Conservation (phyloP, 1,284 basidiomycete genomes). For the Puccinia horiana region DNA sequence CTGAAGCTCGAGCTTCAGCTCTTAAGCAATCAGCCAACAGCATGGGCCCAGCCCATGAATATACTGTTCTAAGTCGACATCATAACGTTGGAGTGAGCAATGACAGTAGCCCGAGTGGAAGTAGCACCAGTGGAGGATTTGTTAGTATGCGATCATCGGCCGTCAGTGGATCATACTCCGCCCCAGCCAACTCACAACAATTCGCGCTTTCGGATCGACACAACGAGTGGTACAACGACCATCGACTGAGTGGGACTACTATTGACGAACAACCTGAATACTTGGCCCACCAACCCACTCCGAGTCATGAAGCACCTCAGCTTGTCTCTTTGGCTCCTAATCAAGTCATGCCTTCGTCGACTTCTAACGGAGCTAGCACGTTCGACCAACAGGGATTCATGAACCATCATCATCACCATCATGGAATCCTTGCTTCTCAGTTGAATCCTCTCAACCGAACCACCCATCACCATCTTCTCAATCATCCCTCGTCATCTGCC, state of each 20-base stretch:
- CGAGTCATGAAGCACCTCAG: background rate
- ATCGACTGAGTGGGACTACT: background rate
- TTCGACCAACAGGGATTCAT: no score
- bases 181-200: background rate
- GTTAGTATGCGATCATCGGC: background rate
- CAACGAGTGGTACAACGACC: background rate
- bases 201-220: background rate
- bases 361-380: no score
- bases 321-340: background rate
- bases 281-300: background rate
- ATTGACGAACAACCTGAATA: background rate
- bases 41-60: background rate
- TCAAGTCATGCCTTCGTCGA: no score
- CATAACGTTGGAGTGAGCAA: background rate
- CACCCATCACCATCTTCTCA: no score
- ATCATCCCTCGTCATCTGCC: no score
- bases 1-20: constrained; percentile 52
- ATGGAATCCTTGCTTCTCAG: no score
- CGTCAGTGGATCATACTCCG: background rate
- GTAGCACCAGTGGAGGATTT: background rate
- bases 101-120: background rate
- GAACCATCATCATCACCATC: no score
- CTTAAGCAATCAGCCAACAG: constrained; percentile 16
- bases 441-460: no score
- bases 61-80: background rate